Conservation (phyloP, 768 basidiomycete species). For the Collybiopsis confluens region DNA sequence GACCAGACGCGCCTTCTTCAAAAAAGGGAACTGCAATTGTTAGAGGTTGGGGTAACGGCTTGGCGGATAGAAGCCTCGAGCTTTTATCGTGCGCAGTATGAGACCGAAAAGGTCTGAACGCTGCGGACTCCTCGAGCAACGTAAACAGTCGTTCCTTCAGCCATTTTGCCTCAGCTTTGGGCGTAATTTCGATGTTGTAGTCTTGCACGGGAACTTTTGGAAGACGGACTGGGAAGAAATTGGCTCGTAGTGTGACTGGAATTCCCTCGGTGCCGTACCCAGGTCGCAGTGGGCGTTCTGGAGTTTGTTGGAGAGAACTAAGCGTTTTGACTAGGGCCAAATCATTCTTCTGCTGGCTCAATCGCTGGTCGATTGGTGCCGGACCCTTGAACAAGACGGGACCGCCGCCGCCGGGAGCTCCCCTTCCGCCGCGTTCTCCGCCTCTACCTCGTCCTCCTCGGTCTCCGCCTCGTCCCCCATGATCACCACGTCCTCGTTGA, state of each 20-base stretch:
- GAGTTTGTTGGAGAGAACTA: constrained; percentile 25
- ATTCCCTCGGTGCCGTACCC: constrained; percentile 52
- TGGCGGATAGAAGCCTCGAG: constrained; percentile 42
- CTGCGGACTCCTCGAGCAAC: constrained; percentile 41
- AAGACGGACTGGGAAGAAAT: constrained; percentile 56
- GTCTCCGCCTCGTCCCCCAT: constrained; percentile 13
- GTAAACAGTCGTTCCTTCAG: constrained; percentile 50
- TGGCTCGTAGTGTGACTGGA: constrained; percentile 49
- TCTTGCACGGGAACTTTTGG: constrained; percentile 48
- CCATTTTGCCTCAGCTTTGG: constrained; percentile 39
- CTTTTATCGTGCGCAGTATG: constrained; percentile 53
- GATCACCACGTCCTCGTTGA: constrained; percentile 16
- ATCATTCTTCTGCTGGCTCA: constrained; percentile 25
- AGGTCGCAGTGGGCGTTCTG: constrained; percentile 46
- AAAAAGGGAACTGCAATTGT: constrained; percentile 35
- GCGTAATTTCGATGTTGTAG: constrained; percentile 49
- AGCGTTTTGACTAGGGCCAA: constrained; percentile 35
- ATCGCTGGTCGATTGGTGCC: constrained; percentile 30
- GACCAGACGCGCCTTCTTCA: constrained; percentile 35
- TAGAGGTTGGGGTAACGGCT: constrained; percentile 40
- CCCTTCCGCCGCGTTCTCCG: constrained; percentile 8
- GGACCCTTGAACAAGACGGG: constrained; percentile 37
- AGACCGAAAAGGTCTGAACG: constrained; percentile 28
- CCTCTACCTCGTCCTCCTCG: constrained; percentile 12
- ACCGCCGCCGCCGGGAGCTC: constrained; percentile 16